Base-by-base conservation (phyloP, 306 rosid genomes). In the Neltuma alba region DNA sequence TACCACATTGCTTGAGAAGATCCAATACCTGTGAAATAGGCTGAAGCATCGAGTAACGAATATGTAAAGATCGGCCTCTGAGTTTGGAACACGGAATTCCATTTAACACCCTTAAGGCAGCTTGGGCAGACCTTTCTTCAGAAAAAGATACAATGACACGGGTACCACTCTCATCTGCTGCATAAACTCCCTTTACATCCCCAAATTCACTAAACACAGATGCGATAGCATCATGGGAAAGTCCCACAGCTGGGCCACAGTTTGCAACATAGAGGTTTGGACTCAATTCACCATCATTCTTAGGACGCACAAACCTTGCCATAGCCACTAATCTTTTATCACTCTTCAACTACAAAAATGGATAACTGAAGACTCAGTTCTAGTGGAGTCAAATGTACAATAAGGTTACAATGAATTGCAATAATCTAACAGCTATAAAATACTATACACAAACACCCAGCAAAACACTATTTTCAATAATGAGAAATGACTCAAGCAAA, bases 141-240 rank as follows among this genome's bases (percentile, higher is more conserved):
- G 72, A 45, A 60, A 60, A 94, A 47, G 89, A 91, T 12, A 94
- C 87, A 25, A 94, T 89, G 16, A 94, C 97, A 41, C 97, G 98
- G 67, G 89, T 86, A 15, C 97, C 98, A 62, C 89, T 87, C 45
- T 91, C 92, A 69, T 94, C 98, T 11, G 98, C 98, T 14, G 90
- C 87, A 78, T 83, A 85, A 6, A 94, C 93, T 11, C 88, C 94
- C 41, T 73, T 79, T 14, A 92, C 79, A n/a, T 83, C 88, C 27
- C 98, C 97, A 78, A 88, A 94, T 42, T 85, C 74, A 40, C 80
- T 20, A 75, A 92, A 94, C 28, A 86, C 93, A 31, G 85, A 73
- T 7, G 88, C 92, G 55, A 94, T 78, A 18, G 85, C 50, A 30
- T 75, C 87, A 48, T 85, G 74, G 28, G 89, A 85, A 72, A 89